phyloP scores from a whole-genome alignment of 2,329 filamentous ascomycete genomes.

The Colletotrichum sp. region DNA sequence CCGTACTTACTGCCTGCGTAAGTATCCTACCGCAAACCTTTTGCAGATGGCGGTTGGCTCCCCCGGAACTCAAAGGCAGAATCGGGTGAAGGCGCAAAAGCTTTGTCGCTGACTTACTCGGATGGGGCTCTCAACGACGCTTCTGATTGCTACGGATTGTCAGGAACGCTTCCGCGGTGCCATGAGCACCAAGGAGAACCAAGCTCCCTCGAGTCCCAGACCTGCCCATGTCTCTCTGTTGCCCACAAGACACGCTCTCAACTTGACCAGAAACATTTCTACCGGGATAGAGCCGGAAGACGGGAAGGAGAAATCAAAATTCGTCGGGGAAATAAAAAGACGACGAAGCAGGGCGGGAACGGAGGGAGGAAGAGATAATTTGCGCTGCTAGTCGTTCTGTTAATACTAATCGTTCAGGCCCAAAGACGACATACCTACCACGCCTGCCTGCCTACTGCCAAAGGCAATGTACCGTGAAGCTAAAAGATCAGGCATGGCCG shows the following conservation, averaged over 20 bases:
- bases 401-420: neutral
- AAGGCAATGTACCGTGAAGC: neutral
- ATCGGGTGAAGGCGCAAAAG: constrained; percentile 5
- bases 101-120: constrained; percentile 15
- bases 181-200: constrained; percentile 1
- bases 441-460: neutral
- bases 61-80: neutral
- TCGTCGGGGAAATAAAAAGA: neutral
- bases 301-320: neutral
- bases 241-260: neutral
- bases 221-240: constrained; percentile 8
- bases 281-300: constrained; percentile 10
- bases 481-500: neutral
- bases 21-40: neutral
- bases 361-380: neutral
- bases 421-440: neutral
- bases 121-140: constrained; percentile 7
- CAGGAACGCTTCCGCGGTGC: constrained; percentile 19
- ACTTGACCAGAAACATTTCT: constrained; percentile 16
- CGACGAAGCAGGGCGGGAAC: neutral
- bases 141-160: constrained; percentile 19
- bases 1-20: neutral
- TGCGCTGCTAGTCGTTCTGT: neutral
- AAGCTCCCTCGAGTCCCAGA: neutral
- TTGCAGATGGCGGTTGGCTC: neutral